Evolutionary conservation across 2,329 filamentous ascomycete genomes (phyloP), one percentile per base, ranked within the genome.

Genomic region (Bertia moriformis): DNA sequence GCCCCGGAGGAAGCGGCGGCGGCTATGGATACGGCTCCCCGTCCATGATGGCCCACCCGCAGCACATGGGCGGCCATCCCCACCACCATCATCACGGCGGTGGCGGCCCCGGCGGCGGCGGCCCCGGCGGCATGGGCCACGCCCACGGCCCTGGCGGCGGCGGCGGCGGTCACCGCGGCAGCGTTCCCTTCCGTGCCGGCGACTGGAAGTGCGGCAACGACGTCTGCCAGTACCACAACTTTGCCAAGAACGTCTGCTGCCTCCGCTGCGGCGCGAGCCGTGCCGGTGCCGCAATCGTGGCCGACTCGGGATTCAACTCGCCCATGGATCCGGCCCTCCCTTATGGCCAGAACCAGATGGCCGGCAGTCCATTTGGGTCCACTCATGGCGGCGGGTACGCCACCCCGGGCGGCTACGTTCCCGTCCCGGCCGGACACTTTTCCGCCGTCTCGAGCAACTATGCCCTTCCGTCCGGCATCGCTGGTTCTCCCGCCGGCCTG

Each of bases 151-250:
- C 73, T 45, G 69, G 71, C 39, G 68, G 70, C 43, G 72, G 82
- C 43, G 79, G 84, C 48, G 84, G 86, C 69, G 81, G 83, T 45
- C 83, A 84, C 45, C 81, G 83, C 48, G 83, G 83, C 40, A 82
- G 87, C 38, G 91, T 98, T 33, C 91, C 91, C 14, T 98, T 98
- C 79, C 83, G 91, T 54, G 91, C 91, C 40, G 91, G 91, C 53
- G 91, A 98, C 56, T 98, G 91, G 91, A 94, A 95, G 62, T 98
- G 91, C 55, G 91, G 91, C 41, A 91, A 91, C 47, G 91, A 98
- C 55, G 87, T 88, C 27, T 98, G 91, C 57, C 86, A 84, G 42
- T 98, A 98, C 60, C 91, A 98, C 68, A 98, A 98, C 66, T 98
- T 98, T 57, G 91, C 91, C 44, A 98, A 98, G 74, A 98, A 98